Evolutionary conservation across 768 basidiomycete species (phyloP), one percentile per base, ranked within the genome.

Genomic region (Panaeolus cyanescens): DNA sequence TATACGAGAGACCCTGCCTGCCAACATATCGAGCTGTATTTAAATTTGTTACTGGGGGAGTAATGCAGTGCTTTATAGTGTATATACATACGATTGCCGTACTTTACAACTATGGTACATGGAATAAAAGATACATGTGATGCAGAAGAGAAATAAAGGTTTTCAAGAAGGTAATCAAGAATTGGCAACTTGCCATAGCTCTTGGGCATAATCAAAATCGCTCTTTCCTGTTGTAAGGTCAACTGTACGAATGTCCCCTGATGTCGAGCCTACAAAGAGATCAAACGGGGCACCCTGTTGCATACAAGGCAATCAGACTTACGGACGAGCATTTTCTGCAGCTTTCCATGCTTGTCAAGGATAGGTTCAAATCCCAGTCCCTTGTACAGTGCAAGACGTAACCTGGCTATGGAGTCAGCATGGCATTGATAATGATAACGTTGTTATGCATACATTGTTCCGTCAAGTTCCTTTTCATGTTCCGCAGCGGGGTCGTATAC

Each of bases 341-440:
- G 66, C 15, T 73, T 70, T 0, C 84, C 84, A 39, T 82, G 71
- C 59, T 83, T 83, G 60, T 85, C 82, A 17, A 84, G 62, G 39
- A 92, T 74, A 4, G 90, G 85, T 55, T 89, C 85, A 63, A 93
- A 89, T 17, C 92, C 92, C 37, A 93, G 72, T 8, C 85, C 85
- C 68, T 85, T 89, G 72, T 85, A 91, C 62, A 93, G 75, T 64
- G 83, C 83, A 22, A 92, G 69, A 54, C 91, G 84, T 56, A 93
- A 67, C 39, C 92, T 93, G 54, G 5, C n/a, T 19, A 36, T 34
- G 64, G 37, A 64, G 59, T 42, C 19, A 22, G 6, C 50, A 10
- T 34, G 30, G 39, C 55, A 54, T 55, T 50, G 32, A n/a, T 22
- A 55, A 37, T 34, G 28, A 37, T 39, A 63, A 32, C 32, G 33